Conservation (phyloP, 1,139 yeast species). For the Geotrichum macrosporum region DNA sequence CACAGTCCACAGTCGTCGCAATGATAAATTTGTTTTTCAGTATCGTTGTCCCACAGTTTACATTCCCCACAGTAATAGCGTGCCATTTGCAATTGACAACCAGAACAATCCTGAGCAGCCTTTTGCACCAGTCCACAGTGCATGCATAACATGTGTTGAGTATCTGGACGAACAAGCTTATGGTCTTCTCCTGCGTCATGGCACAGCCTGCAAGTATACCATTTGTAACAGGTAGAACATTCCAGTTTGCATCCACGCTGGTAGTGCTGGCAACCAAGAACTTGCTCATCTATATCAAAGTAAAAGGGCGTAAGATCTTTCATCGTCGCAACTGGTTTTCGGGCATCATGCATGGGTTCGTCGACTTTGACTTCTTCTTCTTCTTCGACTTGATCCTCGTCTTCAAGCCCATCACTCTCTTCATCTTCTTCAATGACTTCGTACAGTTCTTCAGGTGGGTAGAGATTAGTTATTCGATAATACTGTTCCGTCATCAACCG, state of each 20-base stretch:
- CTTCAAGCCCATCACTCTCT: constrained; percentile 28
- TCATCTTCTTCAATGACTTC: constrained; percentile 26
- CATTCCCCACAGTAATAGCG: constrained; percentile 74
- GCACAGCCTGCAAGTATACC: constrained; percentile 82
- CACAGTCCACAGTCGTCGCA: constrained; percentile 93
- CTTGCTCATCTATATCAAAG: constrained; percentile 43
- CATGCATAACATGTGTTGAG: constrained; percentile 75
- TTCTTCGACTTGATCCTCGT: constrained; percentile 29
- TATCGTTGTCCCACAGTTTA: constrained; percentile 70
- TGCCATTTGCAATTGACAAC: constrained; percentile 65
- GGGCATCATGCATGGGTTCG: constrained; percentile 21
- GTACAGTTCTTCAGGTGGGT: constrained; percentile 20
- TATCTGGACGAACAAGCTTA: constrained; percentile 57
- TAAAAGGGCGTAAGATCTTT: constrained; percentile 50
- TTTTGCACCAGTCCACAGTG: constrained; percentile 68
- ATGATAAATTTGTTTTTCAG: constrained; percentile 77
- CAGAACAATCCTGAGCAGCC: constrained; percentile 64
- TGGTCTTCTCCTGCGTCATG: constrained; percentile 68
- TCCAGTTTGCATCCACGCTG: constrained; percentile 79
- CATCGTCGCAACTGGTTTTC: constrained; percentile 40
- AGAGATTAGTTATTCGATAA: constrained; percentile 41
- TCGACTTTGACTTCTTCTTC: constrained; percentile 24
- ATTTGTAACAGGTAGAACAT: constrained; percentile 66
- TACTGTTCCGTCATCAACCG: constrained; percentile 73
- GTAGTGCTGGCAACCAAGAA: constrained; percentile 79